Evolutionary conservation across 2,329 filamentous ascomycete species (phyloP).

Genomic region (Immersiporthe knoxdaviesiana): DNA sequence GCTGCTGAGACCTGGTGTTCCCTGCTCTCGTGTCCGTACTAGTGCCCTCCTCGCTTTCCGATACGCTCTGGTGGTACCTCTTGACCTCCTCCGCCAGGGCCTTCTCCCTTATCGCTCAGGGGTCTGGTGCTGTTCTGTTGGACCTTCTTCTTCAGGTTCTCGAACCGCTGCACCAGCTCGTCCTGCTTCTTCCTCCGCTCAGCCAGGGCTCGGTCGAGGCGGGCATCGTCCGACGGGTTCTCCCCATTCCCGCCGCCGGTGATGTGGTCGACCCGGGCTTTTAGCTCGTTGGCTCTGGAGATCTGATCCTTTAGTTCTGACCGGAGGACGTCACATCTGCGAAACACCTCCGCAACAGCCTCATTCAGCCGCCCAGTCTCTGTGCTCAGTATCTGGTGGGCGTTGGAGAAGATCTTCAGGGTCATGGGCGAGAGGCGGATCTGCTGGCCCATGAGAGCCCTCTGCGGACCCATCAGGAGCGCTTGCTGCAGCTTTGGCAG

Average conservation of each 20-base stretch:
- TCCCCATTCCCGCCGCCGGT: slow-evolving; percentile 61
- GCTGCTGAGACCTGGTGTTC: slow-evolving; percentile 40
- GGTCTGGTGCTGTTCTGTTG: slow-evolving; percentile 52
- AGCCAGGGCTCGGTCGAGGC: slow-evolving; percentile 62
- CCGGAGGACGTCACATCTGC: slow-evolving; percentile 69
- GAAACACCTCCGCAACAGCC: slow-evolving; percentile 74
- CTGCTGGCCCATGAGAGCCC: slow-evolving; percentile 66
- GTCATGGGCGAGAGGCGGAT: slow-evolving; percentile 72
- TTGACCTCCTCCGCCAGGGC: slow-evolving; percentile 52
- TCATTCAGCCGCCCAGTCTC: slow-evolving; percentile 71
- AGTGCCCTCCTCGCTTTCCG: slow-evolving; percentile 39
- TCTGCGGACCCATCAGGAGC: slow-evolving; percentile 62
- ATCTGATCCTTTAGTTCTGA: slow-evolving; percentile 71
- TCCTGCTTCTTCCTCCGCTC: slow-evolving; percentile 59
- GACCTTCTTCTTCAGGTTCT: slow-evolving; percentile 57
- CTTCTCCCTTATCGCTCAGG: slow-evolving; percentile 65
- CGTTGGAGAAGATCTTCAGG: slow-evolving; percentile 71
- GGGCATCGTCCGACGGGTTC: slow-evolving; percentile 57
- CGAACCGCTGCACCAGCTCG: slow-evolving; percentile 61
- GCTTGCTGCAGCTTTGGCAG: slow-evolving; percentile 51
- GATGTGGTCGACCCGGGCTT: slow-evolving; percentile 67
- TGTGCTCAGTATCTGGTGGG: slow-evolving; percentile 70
- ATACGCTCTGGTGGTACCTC: slow-evolving; percentile 45
- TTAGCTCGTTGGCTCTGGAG: slow-evolving; percentile 65
- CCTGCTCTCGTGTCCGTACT: slow-evolving; percentile 34